Evolutionary conservation across 352 stramenopile species (phyloP), one percentile per base, ranked within the genome.

Genomic region (Phytophthora macrochlamydospora): DNA sequence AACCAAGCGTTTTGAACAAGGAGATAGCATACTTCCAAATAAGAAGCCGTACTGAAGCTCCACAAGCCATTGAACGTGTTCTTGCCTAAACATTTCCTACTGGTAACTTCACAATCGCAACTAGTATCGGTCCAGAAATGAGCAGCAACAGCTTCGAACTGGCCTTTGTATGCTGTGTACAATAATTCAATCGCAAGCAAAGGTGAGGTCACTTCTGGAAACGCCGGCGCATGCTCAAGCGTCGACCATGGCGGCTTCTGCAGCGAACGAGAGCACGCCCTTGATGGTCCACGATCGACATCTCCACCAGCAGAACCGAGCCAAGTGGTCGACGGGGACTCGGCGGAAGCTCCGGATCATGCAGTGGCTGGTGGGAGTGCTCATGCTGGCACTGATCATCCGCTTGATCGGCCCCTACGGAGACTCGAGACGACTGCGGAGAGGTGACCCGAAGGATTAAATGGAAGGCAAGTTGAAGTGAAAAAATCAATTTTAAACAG

Each of bases 131-230:
- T 2, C 13, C 43, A 49, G 43, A 29, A 49, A 29, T n/a, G 24
- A 49, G 29, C 43, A n/a, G 43, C 43, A 3, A 29, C 43, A 29
- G 14, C 43, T 49, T 49, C 18, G 18, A 49, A 49, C 11, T 49
- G 43, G 43, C 14, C 43, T 8, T 49, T 49, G 43, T n/a, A 24
- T 24, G 18, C 18, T 24, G 18, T 24, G 18, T 24, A 24, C 18
- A 24, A 24, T 24, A 24, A 46, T 46, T 46, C 40, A 46, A 46
- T 46, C 9, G 40, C 12, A 4, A 7, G 4, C 14, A 49, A 12
- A 32, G 42, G 55, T 60, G 50, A 38, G 18, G 51, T 46, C 65
- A 40, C 79, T 78, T 59, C 31, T 73, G 58, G 96, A 97, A 62
- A 33, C 32, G 13, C 38, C 53, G 46, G 28, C 13, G 3, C 24